These are phyloP conservation scores for Diutina siamensis DNA, from an alignment of 1,139 yeast genomes.

Conservation along the genomic window DNA sequence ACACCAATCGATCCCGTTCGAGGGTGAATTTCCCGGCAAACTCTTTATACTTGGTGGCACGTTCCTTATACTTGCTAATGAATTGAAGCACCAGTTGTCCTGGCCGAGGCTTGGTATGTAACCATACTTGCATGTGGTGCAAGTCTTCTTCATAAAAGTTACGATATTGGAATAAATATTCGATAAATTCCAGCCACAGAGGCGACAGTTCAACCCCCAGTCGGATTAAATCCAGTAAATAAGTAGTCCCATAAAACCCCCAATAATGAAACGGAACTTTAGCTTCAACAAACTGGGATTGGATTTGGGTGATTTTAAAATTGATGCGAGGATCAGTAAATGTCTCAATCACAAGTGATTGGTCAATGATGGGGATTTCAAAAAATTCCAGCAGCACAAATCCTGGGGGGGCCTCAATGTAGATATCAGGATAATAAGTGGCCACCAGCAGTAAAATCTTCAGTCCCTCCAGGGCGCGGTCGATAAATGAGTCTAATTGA, in stretches of 20 bases:
- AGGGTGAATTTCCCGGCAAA: slow-evolving; percentile 2
- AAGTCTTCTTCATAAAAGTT: slow-evolving; percentile 4
- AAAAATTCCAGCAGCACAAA: slow-evolving; percentile 3
- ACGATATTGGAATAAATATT: slow-evolving; percentile 1
- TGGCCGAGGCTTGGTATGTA: background rate
- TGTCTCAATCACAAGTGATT: slow-evolving; percentile 1
- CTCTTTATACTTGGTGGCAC: background rate
- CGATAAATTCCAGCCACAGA: slow-evolving; percentile 1
- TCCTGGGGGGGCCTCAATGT: background rate
- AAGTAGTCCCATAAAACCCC: background rate
- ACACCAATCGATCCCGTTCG: slow-evolving; percentile 2
- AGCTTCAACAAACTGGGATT: background rate
- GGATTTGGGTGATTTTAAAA: background rate
- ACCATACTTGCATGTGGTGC: slow-evolving; percentile 6
- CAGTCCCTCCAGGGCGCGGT: background rate
- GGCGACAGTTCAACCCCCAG: background rate
- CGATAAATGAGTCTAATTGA: background rate
- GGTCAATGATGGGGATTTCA: slow-evolving; percentile 5
- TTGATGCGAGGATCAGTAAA: background rate
- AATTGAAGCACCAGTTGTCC: slow-evolving; percentile 3
- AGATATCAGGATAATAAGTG: background rate
- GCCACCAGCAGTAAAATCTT: background rate
- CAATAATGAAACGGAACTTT: slow-evolving; percentile 1
- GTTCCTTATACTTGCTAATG: background rate
- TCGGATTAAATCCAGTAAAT: background rate